Evolutionary conservation across 2,329 filamentous ascomycete species (phyloP), one percentile per base, ranked within the genome.

Genomic region (Cladobotryum mycophilum): DNA sequence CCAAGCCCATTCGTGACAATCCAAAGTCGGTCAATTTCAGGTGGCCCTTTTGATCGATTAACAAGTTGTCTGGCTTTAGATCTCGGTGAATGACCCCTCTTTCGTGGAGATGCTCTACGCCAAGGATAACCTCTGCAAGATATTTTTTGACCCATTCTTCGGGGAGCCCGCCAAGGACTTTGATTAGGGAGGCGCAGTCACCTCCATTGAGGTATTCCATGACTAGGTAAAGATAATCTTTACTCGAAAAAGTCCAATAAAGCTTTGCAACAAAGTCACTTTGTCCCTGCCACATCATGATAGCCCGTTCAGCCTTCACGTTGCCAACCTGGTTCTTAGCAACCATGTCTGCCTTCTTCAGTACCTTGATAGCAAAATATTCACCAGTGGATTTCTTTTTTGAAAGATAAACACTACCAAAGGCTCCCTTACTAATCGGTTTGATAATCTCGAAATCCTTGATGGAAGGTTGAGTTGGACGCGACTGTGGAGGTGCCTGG

Each of bases 231-330:
- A 99, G 82, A 64, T 96, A 99, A 64, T 99, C 93, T 65, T 99
- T 99, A 76, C 92, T 99, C 4, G 93, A 96, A 64, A 99, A 99
- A 0, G 93, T 99, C 95, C 95, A 99, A 72, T 97, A 99, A 12
- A 99, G 79, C 72, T 99, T 99, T 22, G 93, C 93, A 52, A 99
- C 93, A 66, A 99, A 99, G 53, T 99, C 93, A 67, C 95, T 99
- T 68, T 97, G 90, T 18, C 93, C 93, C 71, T 99, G 93, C 89
- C 93, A 97, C 93, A 99, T 99, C 93, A 99, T 97, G 65, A 99
- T 99, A 18, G 95, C 95, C 58, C 93, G 82, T 70, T 99, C 93
- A 8, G 95, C 93, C 70, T 99, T 97, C 63, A 99, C 93, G 64
- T 99, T 99, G 59, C 93, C 96, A 60, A 99, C 91, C 66, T 99